Percentiles rank a stretch among this genome's conserved stretches.
These are phyloP conservation scores for Digitaria exilis DNA, from an alignment of 202 grass and related monocot genomes.

Conservation along the genomic window DNA sequence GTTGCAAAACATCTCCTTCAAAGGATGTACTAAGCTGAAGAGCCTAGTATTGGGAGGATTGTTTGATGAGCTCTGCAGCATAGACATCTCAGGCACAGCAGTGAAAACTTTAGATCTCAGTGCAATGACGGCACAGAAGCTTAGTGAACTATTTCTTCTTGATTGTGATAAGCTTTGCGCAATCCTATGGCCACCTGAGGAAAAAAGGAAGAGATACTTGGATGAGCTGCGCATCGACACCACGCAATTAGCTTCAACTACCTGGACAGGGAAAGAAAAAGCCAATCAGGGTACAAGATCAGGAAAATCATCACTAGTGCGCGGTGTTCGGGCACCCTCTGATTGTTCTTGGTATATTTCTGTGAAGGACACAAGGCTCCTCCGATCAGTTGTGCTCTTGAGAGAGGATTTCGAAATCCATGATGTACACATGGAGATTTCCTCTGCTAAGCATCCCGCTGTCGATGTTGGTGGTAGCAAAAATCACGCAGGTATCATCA, in stretches of 20 bases:
- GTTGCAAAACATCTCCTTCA: neutral
- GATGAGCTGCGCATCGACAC: too few species aligned
- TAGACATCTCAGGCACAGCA: neutral
- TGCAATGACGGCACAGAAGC: too few species aligned
- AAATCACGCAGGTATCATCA: too few species aligned
- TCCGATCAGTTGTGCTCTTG: neutral
- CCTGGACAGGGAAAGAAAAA: too few species aligned
- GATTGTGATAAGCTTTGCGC: too few species aligned
- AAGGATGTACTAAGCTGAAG: neutral
- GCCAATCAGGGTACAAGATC: too few species aligned
- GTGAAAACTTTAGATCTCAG: neutral
- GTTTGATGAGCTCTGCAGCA: neutral
- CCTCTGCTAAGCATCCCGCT: neutral
- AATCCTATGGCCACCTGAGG: too few species aligned
- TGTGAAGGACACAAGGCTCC: neutral
- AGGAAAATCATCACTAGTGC: too few species aligned
- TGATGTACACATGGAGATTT: neutral
- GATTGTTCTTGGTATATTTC: neutral
- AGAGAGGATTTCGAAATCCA: neutral
- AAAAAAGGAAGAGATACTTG: too few species aligned
- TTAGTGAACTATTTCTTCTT: too few species aligned
- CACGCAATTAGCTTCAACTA: too few species aligned
- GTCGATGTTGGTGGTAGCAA: neutral
- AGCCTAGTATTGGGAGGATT: neutral
- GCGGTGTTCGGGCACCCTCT: too few species aligned